Base-by-base conservation (phyloP, 1,284 basidiomycete genomes). In the Ceratobasidium papillatum region DNA sequence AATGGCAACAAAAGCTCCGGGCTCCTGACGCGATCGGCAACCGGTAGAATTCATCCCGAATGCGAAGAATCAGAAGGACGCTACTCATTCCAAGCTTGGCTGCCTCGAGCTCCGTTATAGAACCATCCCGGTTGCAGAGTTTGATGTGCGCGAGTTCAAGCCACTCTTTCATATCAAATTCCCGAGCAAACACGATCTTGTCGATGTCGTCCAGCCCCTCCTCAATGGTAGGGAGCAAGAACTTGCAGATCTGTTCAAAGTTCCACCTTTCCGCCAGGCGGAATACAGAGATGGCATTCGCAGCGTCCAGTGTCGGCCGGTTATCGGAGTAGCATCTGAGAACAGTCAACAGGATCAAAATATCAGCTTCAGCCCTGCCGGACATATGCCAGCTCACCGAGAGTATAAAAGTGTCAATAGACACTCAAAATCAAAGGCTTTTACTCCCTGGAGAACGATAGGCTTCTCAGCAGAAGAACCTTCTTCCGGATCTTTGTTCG, bases 191-290 rank as follows among this genome's bases (percentile, higher is more conserved):
- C 17, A 51, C 41, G 56, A 75, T 59, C n/a, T 58, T 49, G 54
- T 69, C 74, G 25, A 61, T n/a, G 22, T 61, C 58, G 11, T 27
- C 34, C 8, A 61, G 58, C 11, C 12, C 58, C 25, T 61, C 38
- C 34, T 41, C 58, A 3, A 32, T 32, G 19, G 61, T 9, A 36
- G 38, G 27, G 1, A 59, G n/a, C 0, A 47, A 41, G 56, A 47
- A 75, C 9, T 11, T 43, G 25, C 73, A 47, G 11, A 74, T n/a
- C 22, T 14, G 3, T 11, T 56, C 51, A 25, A 74, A 74, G 19
- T 43, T 64, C 73, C 73, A 74, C 58, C 52, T 74, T 8, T 62
- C 68, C 3, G 73, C 27, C 14, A 74, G 64, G 52, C 65, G 73
- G 19, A 74, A 64, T 5, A 52, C 64, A 19, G 73, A 22, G 25